These are phyloP conservation scores for Sordaria brevicollis DNA, from an alignment of 495 filamentous ascomycete genomes.

Conservation along the genomic window DNA sequence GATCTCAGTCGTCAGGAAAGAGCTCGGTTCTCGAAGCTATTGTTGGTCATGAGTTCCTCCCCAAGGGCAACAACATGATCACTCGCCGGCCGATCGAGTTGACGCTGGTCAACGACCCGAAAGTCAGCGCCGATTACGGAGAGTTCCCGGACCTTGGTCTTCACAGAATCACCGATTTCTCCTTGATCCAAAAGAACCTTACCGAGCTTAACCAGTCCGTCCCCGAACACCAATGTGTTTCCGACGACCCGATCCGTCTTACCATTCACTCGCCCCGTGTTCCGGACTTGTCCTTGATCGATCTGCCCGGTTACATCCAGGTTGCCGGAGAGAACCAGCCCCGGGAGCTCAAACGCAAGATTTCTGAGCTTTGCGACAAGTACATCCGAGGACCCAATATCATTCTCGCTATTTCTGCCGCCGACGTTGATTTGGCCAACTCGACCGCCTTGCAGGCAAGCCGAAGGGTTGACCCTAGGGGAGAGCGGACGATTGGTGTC, in stretches of 20 bases:
- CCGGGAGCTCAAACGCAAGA: conserved; percentile 85
- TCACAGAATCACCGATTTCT: conserved; percentile 87
- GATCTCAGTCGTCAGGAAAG: conserved; percentile 96
- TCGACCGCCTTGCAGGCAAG: conserved; percentile 88
- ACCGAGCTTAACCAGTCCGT: conserved; percentile 94
- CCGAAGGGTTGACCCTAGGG: conserved; percentile 82
- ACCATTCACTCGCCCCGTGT: conserved; percentile 92
- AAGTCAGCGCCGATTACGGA: conserved; percentile 82
- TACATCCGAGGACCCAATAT: conserved; percentile 96
- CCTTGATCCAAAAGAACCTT: conserved; percentile 81
- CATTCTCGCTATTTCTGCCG: conserved; percentile 93
- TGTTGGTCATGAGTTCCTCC: conserved; percentile 94
- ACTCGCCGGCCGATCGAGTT: conserved; percentile 93
- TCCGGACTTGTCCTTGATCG: conserved; percentile 91
- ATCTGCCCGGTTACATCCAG: conserved; percentile 95
- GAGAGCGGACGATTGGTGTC: conserved; percentile 93
- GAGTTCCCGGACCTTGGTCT: conserved; percentile 91
- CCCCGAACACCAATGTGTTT: conserved; percentile 79
- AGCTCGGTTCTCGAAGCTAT: conserved; percentile 96
- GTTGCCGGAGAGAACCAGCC: conserved; percentile 87
- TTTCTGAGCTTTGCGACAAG: conserved; percentile 92
- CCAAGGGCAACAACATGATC: conserved; percentile 98
- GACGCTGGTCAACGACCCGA: conserved; percentile 90
- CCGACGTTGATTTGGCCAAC: conserved; percentile 94
- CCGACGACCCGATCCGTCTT: conserved; percentile 92